These are phyloP conservation scores for Cutaneotrichosporon cutaneum DNA, from an alignment of 1,284 basidiomycete species.

Conservation along the genomic window DNA sequence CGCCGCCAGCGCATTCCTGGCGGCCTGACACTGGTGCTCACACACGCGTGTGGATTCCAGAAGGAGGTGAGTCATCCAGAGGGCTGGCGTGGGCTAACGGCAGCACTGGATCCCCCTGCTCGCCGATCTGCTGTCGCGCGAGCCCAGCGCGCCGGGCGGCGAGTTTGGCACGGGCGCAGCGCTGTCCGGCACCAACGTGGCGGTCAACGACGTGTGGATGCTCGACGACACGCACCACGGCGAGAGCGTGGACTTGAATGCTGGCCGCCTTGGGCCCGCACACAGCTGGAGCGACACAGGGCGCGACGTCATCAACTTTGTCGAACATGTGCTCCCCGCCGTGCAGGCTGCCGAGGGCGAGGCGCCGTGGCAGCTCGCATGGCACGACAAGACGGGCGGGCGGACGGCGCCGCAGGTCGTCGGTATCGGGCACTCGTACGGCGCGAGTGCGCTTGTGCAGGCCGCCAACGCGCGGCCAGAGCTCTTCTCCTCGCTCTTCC, in stretches of 20 bases:
- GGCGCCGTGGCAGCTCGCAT: constrained; percentile 40
- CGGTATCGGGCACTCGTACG: constrained; percentile 76
- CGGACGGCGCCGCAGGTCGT: constrained; percentile 44
- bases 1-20: constrained; percentile 26
- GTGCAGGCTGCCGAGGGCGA: neutral
- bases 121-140: constrained; percentile 49
- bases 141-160: neutral
- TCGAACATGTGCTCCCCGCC: constrained; percentile 54
- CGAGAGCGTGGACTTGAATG: constrained; percentile 68
- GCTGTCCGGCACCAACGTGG: constrained; percentile 10
- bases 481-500: constrained; percentile 69
- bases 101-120: constrained; percentile 64
- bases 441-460: constrained; percentile 65
- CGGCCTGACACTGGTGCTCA: constrained; percentile 67
- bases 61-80: constrained; percentile 79
- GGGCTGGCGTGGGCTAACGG: constrained; percentile 12
- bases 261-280: constrained; percentile 54
- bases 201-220: constrained; percentile 72
- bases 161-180: constrained; percentile 10
- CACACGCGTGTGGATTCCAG: constrained; percentile 77
- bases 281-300: constrained; percentile 47
- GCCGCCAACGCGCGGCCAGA: constrained; percentile 64
- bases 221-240: constrained; percentile 77
- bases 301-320: constrained; percentile 50
- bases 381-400: constrained; percentile 54